Evolutionary conservation across 2,329 filamentous ascomycete genomes (phyloP), one percentile per base, ranked within the genome.

Genomic region (Bipolaris oryzae): DNA sequence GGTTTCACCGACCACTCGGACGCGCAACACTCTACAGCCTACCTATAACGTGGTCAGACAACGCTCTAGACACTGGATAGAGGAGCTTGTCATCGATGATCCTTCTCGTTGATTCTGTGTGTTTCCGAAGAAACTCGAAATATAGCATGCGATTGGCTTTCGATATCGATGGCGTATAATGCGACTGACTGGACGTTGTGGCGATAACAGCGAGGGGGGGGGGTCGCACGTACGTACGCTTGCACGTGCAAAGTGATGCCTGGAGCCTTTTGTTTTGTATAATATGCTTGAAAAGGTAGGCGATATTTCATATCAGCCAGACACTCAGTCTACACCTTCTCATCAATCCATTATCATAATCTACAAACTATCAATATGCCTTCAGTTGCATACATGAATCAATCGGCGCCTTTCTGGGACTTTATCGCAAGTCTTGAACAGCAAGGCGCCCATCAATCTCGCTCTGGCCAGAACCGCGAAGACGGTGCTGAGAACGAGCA

Each of bases 361-460:
- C 48, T 7, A 42, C 28, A 45, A 25, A 39, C 33, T 20, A 61
- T 53, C 37, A 62, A 59, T 55, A 85, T 85, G 82, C 79, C 83
- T 68, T 81, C 81, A 52, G 74, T 84, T 57, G 77, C 79, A 55
- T 81, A 83, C 68, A 79, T 83, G 75, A 84, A 84, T 56, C 77
- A 80, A 53, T 78, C 78, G 4, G 77, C 79, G 64, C 80, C 82
- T 49, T 84, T 85, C 69, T 85, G 84, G 83, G 82, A 85, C 69
- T 83, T 82, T 57, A 64, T 85, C 50, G 77, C 80, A 50, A 76
- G 73, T 58, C 75, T 86, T 11, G 82, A 85, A 62, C 74, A 79
- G 51, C 74, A 78, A 70, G 78, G 76, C 51, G 57, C 66, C 33
- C 70, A 76, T 21, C 78, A 82, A 64, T 79, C 39, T 23, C 39